phyloP scores from a whole-genome alignment of 192 early-diverging fungal species.

The Coemansia sp. region DNA sequence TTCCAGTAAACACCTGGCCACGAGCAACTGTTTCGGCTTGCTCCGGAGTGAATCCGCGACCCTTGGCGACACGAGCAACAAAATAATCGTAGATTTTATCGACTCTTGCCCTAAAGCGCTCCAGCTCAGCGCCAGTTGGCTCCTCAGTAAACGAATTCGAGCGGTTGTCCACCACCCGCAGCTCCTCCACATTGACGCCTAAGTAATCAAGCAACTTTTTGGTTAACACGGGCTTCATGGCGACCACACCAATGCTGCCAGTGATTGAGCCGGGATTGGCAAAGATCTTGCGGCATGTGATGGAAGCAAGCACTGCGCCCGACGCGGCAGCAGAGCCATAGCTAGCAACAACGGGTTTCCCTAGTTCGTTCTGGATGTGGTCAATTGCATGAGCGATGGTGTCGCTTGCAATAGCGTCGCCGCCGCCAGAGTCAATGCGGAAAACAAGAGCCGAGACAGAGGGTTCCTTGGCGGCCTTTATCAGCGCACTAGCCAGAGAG shows the following conservation, averaged over 20 bases:
- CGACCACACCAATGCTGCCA: constrained; percentile 73
- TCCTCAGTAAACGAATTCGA: constrained; percentile 53
- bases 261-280: constrained; percentile 68
- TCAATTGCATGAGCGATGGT: constrained; percentile 66
- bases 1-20: constrained; percentile 66
- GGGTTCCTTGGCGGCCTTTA: constrained; percentile 59
- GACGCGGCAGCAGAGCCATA: constrained; percentile 62
- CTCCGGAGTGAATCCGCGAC: constrained; percentile 56
- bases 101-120: constrained; percentile 51
- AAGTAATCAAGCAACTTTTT: constrained; percentile 58
- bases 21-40: constrained; percentile 60
- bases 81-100: constrained; percentile 62
- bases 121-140: constrained; percentile 51
- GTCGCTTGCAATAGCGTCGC: constrained; percentile 67
- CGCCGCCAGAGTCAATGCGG: constrained; percentile 72
- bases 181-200: constrained; percentile 64
- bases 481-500: constrained; percentile 52
- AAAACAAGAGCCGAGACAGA: constrained; percentile 63
- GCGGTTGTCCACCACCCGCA: constrained; percentile 54
- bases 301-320: constrained; percentile 62
- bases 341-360: constrained; percentile 69
- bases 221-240: constrained; percentile 58
- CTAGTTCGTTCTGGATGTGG: constrained; percentile 53
- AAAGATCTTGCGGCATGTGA: constrained; percentile 61
- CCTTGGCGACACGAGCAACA: constrained; percentile 58